A percentile compares a stretch with the other conserved stretches of the same genome.
phyloP scores from a whole-genome alignment of 2,329 filamentous ascomycete species.

The Apiospora arundinis region DNA sequence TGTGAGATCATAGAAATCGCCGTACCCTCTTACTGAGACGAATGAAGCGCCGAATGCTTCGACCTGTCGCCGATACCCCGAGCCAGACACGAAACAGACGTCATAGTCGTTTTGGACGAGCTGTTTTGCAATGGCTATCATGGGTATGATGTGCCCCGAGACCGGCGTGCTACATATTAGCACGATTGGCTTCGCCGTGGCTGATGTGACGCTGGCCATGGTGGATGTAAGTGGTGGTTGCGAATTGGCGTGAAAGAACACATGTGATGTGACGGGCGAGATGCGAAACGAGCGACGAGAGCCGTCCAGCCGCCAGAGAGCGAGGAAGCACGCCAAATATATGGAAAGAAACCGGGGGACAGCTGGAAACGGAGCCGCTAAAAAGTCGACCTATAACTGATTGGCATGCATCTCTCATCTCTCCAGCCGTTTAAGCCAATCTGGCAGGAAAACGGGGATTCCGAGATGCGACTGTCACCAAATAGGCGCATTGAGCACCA shows the following conservation, averaged over 20 bases:
- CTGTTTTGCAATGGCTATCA: slow-evolving; percentile 23
- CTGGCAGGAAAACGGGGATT: neutral
- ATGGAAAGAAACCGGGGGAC: neutral
- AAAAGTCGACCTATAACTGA: neutral
- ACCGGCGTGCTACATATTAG: slow-evolving; percentile 19
- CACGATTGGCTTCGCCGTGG: slow-evolving; percentile 12
- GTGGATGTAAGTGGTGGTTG: neutral
- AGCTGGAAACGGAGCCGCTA: neutral
- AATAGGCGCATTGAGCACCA: neutral
- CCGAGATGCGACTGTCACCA: neutral
- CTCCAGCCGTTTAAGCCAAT: neutral
- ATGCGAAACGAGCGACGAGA: neutral
- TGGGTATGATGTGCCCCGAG: slow-evolving; percentile 20
- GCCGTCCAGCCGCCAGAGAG: neutral
- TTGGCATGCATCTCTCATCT: neutral
- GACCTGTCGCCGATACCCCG: neutral
- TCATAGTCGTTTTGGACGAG: slow-evolving; percentile 4
- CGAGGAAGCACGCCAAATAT: neutral
- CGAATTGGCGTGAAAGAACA: neutral
- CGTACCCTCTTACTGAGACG: slow-evolving; percentile 22
- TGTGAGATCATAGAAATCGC: slow-evolving; percentile 24
- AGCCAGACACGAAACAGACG: slow-evolving; percentile 2
- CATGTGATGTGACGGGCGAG: neutral
- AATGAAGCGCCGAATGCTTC: slow-evolving; percentile 18
- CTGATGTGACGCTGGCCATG: neutral